phyloP scores from a whole-genome alignment of 495 filamentous ascomycete genomes.

The Penicillium flavigenum region DNA sequence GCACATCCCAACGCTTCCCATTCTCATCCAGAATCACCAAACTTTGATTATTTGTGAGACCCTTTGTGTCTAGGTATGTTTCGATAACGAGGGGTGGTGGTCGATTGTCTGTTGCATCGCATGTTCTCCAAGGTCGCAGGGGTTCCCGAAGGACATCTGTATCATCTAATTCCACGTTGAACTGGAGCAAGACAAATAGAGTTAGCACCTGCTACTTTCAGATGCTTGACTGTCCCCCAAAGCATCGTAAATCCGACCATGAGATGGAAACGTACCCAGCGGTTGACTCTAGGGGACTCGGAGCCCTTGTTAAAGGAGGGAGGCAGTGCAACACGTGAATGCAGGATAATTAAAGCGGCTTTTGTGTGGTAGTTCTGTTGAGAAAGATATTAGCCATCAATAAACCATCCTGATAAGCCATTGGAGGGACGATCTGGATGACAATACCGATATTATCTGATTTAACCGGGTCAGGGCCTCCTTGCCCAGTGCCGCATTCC shows the following conservation, averaged over 20 bases:
- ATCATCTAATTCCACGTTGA: slow-evolving; percentile 91
- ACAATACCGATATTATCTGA: slow-evolving; percentile 82
- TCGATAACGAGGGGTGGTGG: slow-evolving; percentile 90
- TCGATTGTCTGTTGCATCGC: slow-evolving; percentile 70
- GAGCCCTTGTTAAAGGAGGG: slow-evolving; percentile 59
- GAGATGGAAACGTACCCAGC: slow-evolving; percentile 73
- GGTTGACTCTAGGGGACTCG: slow-evolving; percentile 67
- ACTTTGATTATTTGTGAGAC: slow-evolving; percentile 79
- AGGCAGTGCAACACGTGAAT: slow-evolving; percentile 70
- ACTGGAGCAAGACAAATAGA: slow-evolving; percentile 51
- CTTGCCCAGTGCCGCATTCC: slow-evolving; percentile 38
- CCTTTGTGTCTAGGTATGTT: slow-evolving; percentile 79
- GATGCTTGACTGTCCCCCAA: background rate
- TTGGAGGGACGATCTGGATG: slow-evolving; percentile 5
- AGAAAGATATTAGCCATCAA: slow-evolving; percentile 15
- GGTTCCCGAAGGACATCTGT: slow-evolving; percentile 81
- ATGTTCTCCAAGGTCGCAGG: slow-evolving; percentile 72
- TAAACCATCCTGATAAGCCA: slow-evolving; percentile 4
- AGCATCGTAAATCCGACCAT: slow-evolving; percentile 1
- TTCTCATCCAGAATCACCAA: slow-evolving; percentile 83
- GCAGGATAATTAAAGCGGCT: slow-evolving; percentile 79
- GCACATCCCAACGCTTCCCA: slow-evolving; percentile 89
- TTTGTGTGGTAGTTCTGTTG: slow-evolving; percentile 86
- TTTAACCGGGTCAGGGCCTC: slow-evolving; percentile 74
- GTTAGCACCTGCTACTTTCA: slow-evolving; percentile 11